phyloP scores from a whole-genome alignment of 163 green algal species.

The Volvox carteri region DNA sequence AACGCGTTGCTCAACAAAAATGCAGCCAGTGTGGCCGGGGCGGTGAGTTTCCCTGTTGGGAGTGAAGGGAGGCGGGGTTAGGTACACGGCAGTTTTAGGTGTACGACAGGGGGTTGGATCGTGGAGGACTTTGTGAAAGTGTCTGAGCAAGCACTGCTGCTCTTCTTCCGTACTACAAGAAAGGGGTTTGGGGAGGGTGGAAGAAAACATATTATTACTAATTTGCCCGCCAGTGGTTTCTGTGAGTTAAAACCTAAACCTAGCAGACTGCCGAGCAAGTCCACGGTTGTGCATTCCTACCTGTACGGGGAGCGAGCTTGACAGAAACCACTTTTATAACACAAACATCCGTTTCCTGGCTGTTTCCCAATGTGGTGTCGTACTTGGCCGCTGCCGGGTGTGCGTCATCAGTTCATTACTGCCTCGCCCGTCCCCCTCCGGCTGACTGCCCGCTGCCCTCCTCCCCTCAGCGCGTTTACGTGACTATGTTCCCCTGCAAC shows the following conservation, averaged over 20 bases:
- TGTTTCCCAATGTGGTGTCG: not conserved
- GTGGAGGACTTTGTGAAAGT: not conserved
- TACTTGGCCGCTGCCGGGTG: too few species aligned
- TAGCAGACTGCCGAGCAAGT: too few species aligned
- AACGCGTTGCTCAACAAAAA: conserved; percentile 99
- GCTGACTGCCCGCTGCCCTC: not conserved
- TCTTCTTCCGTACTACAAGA: not conserved
- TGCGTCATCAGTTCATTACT: not conserved
- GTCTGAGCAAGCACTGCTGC: not conserved
- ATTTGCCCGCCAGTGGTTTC: too few species aligned
- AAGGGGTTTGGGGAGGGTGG: not conserved
- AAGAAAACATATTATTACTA: not conserved
- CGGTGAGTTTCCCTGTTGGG: conserved; percentile 74
- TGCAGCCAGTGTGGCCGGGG: conserved; percentile 73
- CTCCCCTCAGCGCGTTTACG: conserved; percentile 88
- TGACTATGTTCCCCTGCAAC: conserved; percentile 99
- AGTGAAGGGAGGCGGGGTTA: too few species aligned
- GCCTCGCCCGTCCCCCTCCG: not conserved
- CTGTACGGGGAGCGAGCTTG: not conserved
- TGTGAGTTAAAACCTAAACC: too few species aligned
- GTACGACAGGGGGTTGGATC: not conserved
- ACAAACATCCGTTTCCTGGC: not conserved
- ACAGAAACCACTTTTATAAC: not conserved
- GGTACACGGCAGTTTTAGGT: too few species aligned
- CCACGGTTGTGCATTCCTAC: not conserved